Evolutionary conservation across 208 protist species (phyloP).

Genomic region (Wallacemonas sp.): DNA sequence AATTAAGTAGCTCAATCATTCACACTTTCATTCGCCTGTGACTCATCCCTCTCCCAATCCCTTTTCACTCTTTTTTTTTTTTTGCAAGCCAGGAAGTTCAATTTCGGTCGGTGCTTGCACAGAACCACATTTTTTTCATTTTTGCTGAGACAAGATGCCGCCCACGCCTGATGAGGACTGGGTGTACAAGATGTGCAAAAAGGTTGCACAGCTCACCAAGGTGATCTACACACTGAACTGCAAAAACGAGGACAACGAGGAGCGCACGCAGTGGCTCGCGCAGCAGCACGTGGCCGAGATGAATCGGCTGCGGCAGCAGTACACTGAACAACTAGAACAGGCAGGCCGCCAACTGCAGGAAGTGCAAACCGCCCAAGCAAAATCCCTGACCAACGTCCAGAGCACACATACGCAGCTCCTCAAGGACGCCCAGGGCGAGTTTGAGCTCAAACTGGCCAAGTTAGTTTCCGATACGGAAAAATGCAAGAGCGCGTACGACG

Average conservation of each 20-base stretch:
- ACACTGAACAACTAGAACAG: slow-evolving; percentile 48
- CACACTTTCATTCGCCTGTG: no score
- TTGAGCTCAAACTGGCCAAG: slow-evolving; percentile 34
- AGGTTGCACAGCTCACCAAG: slow-evolving; percentile 97
- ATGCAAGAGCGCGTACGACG: slow-evolving; percentile 51
- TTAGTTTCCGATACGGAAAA: slow-evolving; percentile 43
- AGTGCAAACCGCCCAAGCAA: slow-evolving; percentile 31
- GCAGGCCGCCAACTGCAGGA: slow-evolving; percentile 56
- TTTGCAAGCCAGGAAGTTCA: no score
- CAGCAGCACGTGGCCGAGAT: slow-evolving; percentile 86
- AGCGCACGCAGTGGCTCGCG: slow-evolving; percentile 65
- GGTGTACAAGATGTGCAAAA: slow-evolving; percentile 96
- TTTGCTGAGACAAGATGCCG: no score
- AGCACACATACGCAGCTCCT: slow-evolving; percentile 33
- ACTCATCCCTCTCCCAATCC: no score
- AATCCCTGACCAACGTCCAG: slow-evolving; percentile 27
- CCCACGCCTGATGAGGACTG: slow-evolving; percentile 64
- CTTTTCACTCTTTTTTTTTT: no score
- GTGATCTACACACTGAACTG: slow-evolving; percentile 97
- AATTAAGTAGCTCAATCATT: no score
- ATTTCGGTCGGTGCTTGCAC: no score
- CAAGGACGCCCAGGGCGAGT: slow-evolving; percentile 39
- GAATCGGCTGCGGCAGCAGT: neutral
- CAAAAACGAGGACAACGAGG: slow-evolving; percentile 94
- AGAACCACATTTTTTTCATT: no score